Conservation (phyloP, 192 early-diverging fungal genomes). For the Rhizophagus prolifer region DNA sequence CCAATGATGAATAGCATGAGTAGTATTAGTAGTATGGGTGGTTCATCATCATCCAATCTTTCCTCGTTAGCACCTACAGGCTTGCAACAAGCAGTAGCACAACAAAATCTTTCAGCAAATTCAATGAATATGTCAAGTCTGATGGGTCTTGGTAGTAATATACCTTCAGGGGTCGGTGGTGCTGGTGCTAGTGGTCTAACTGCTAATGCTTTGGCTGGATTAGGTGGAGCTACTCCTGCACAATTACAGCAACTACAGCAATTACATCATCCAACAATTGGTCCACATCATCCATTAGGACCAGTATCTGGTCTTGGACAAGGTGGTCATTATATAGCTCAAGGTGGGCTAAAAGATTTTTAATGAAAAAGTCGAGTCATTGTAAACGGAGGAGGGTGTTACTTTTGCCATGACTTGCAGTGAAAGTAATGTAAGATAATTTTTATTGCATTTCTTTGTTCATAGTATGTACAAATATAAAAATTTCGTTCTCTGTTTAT, state of each 20-base stretch:
- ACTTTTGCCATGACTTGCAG: background rate
- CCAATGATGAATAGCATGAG: conserved; percentile 2
- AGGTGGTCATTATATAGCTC: conserved; percentile 1
- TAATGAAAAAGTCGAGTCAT: background rate
- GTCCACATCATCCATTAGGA: conserved; percentile 16
- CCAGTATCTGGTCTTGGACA: conserved; percentile 12
- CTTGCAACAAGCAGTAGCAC: background rate
- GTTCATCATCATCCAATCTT: background rate
- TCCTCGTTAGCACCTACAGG: conserved; percentile 4
- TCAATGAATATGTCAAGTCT: conserved; percentile 22
- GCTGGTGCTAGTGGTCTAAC: background rate
- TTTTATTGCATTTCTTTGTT: background rate
- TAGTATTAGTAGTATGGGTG: conserved; percentile 1
- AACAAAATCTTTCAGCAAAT: background rate
- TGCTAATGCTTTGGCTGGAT: conserved; percentile 1
- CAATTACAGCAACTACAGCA: conserved; percentile 18
- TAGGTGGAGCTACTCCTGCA: conserved; percentile 13
- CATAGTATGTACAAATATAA: background rate
- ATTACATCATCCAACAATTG: background rate
- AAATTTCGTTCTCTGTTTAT: background rate
- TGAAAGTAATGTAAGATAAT: background rate
- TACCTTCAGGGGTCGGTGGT: background rate
- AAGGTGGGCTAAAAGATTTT: conserved; percentile 18
- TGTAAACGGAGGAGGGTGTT: background rate
- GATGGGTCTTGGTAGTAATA: conserved; percentile 11